These are phyloP conservation scores for Daldinia caldariorum DNA, from an alignment of 495 filamentous ascomycete species.

Conservation along the genomic window DNA sequence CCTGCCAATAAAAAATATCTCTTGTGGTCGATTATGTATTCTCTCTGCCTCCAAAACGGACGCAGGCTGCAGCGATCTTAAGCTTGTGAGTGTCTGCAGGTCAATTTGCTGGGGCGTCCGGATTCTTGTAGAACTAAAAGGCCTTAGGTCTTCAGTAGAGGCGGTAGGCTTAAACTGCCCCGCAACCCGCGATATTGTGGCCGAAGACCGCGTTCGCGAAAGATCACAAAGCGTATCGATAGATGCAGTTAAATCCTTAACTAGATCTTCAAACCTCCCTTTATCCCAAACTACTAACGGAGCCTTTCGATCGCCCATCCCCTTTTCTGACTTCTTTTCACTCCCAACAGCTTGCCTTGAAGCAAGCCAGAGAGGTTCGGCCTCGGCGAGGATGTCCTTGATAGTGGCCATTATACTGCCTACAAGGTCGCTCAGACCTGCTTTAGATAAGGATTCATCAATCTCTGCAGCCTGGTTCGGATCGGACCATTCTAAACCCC, in stretches of 20 bases:
- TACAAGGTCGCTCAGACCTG: slow-evolving; percentile 86
- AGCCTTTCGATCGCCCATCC: slow-evolving; percentile 56
- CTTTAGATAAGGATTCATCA: slow-evolving; percentile 83
- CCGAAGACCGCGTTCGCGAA: slow-evolving; percentile 72
- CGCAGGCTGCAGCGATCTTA: slow-evolving; percentile 54
- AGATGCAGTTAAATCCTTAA: slow-evolving; percentile 80
- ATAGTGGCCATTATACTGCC: slow-evolving; percentile 90
- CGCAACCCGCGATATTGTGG: slow-evolving; percentile 45
- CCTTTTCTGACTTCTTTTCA: slow-evolving; percentile 50
- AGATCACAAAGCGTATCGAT: slow-evolving; percentile 93
- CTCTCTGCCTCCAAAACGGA: slow-evolving; percentile 51
- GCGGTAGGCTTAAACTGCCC: slow-evolving; percentile 44
- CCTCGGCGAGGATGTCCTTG: slow-evolving; percentile 85
- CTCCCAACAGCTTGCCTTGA: slow-evolving; percentile 57
- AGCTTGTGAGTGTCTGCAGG: slow-evolving; percentile 54
- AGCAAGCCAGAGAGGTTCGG: slow-evolving; percentile 77
- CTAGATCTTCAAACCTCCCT: slow-evolving; percentile 70
- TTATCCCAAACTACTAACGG: slow-evolving; percentile 66
- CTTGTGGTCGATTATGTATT: slow-evolving; percentile 46
- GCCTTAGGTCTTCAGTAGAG: slow-evolving; percentile 55
- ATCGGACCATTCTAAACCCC: slow-evolving; percentile 93
- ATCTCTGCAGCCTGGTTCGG: slow-evolving; percentile 74
- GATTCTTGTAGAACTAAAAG: slow-evolving; percentile 64
- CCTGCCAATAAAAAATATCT: slow-evolving; percentile 65
- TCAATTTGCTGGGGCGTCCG: slow-evolving; percentile 64